Evolutionary conservation across 78 protist genomes (phyloP).

Genomic region (Polysphondylium violaceum): DNA sequence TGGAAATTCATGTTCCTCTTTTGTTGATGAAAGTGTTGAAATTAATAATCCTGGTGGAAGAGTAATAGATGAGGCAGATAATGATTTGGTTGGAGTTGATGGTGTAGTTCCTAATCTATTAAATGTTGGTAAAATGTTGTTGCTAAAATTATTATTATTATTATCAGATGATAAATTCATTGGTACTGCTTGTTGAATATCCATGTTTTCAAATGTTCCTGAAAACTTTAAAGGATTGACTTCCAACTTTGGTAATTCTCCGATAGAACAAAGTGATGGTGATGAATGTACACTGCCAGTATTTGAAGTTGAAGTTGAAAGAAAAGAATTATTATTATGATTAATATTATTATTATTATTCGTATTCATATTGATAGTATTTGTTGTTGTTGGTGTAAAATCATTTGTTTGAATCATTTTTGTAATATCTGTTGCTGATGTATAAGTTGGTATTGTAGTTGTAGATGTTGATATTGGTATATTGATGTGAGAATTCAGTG

Average conservation of each 20-base stretch:
- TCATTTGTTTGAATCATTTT: background rate
- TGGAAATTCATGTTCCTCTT: too few relatives aligned
- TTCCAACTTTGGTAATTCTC: too few relatives aligned
- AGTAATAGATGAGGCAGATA: too few relatives aligned
- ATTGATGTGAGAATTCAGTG: constrained; percentile 50
- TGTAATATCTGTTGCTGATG: background rate
- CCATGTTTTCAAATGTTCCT: too few relatives aligned
- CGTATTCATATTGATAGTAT: background rate
- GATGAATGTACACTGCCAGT: background rate
- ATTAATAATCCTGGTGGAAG: too few relatives aligned
- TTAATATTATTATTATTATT: constrained; percentile 4
- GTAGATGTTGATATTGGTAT: constrained; percentile 73
- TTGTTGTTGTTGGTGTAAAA: background rate
- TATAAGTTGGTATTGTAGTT: constrained; percentile 29
- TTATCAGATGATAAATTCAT: too few relatives aligned
- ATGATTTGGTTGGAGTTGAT: too few relatives aligned
- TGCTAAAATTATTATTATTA: background rate
- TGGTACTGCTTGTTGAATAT: too few relatives aligned
- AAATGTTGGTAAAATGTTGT: background rate
- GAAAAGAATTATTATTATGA: background rate
- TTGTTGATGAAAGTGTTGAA: too few relatives aligned
- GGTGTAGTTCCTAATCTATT: background rate
- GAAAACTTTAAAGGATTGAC: constrained; percentile 12
- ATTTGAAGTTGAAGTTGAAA: constrained; percentile 1
- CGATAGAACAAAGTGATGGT: constrained; percentile 1